Evolutionary conservation across 352 stramenopile species (phyloP).

Genomic region (Achlya hypogyna): DNA sequence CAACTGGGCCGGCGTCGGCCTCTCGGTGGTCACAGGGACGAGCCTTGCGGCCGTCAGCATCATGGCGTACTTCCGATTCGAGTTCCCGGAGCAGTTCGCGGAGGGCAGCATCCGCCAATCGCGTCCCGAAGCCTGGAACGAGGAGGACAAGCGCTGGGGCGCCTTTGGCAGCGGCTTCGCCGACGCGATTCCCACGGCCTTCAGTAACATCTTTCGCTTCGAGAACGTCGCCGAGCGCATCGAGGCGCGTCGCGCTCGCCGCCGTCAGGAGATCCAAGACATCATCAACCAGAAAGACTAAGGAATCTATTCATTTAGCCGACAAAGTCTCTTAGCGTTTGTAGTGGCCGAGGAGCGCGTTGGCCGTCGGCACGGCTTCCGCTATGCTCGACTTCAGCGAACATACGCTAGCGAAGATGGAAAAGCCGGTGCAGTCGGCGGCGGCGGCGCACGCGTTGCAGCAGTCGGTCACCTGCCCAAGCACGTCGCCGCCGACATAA

Average conservation of each 20-base stretch:
- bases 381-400: not conserved
- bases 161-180: constrained; percentile 72
- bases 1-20: constrained; percentile 14
- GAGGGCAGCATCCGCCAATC: constrained; percentile 71
- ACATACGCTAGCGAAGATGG: not conserved
- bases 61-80: constrained; percentile 70
- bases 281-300: constrained; percentile 24
- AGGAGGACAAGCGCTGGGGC: constrained; percentile 68
- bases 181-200: constrained; percentile 48
- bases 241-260: constrained; percentile 59
- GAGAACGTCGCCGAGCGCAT: constrained; percentile 59
- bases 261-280: constrained; percentile 58
- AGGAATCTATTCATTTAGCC: not conserved
- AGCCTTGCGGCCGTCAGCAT: constrained; percentile 71
- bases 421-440: not conserved
- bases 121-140: constrained; percentile 61
- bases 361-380: too few species aligned
- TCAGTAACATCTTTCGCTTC: constrained; percentile 60
- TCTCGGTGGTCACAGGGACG: constrained; percentile 59
- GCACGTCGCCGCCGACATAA: not conserved
- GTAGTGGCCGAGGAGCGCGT: not conserved
- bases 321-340: too few species aligned
- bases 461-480: not conserved
- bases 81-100: constrained; percentile 75
- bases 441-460: not conserved